phyloP scores from a whole-genome alignment of 1,284 basidiomycete genomes.

The Inonotus hispidus region DNA sequence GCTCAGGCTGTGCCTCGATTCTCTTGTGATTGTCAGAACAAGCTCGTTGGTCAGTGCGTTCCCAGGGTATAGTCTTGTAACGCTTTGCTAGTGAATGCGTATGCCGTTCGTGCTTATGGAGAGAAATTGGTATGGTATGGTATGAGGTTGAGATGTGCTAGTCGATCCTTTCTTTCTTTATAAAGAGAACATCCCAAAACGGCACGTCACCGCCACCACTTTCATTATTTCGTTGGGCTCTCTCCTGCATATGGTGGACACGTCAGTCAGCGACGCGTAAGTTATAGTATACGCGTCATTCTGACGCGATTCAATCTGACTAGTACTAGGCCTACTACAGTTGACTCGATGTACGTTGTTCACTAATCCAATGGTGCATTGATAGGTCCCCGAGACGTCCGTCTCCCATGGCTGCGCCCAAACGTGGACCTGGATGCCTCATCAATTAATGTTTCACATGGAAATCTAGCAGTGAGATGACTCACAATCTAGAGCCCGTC shows the following conservation, averaged over 20 bases:
- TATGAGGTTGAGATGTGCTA: neutral
- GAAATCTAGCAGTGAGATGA: slow-evolving; percentile 18
- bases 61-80: neutral
- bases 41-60: neutral
- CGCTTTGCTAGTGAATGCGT: neutral
- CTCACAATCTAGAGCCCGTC: slow-evolving; percentile 51
- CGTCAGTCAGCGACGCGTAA: slow-evolving; percentile 16
- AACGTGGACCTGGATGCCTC: slow-evolving; percentile 37
- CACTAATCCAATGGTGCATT: slow-evolving; percentile 7
- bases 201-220: neutral
- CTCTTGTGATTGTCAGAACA: neutral
- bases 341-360: neutral
- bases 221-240: too few species aligned
- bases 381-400: slow-evolving; percentile 26
- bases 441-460: neutral
- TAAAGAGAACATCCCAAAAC: neutral
- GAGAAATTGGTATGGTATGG: neutral
- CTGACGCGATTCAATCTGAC: neutral
- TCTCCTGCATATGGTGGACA: too few species aligned
- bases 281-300: neutral
- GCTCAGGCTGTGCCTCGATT: neutral
- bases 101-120: neutral
- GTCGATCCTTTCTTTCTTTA: neutral
- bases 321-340: neutral
- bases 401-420: slow-evolving; percentile 36